Evolutionary conservation across 768 basidiomycete genomes (phyloP).

Genomic region (Tubosaeta sp.): DNA sequence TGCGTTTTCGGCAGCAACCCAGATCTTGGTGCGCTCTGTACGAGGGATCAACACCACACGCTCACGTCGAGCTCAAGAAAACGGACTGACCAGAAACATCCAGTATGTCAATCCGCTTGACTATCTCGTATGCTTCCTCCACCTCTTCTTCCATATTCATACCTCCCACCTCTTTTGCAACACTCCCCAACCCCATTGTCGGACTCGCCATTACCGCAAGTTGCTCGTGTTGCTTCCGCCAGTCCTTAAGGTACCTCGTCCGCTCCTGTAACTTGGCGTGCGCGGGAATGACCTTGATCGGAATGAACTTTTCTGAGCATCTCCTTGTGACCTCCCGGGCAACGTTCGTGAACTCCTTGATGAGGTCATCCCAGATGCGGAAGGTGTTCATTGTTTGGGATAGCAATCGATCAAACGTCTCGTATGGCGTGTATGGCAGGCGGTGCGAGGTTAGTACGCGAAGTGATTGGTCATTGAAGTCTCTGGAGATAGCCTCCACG

Average conservation of each 20-base stretch:
- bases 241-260: constrained; percentile 79
- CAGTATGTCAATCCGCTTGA: constrained; percentile 93
- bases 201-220: constrained; percentile 96
- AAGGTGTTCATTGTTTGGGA: constrained; percentile 73
- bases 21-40: constrained; percentile 93
- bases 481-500: constrained; percentile 95
- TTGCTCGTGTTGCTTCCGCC: constrained; percentile 97
- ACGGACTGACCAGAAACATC: constrained; percentile 80
- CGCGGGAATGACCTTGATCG: constrained; percentile 89
- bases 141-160: constrained; percentile 99
- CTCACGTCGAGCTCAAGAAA: background rate
- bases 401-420: constrained; percentile 87
- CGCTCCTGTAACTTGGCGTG: constrained; percentile 91
- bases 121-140: constrained; percentile 91
- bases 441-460: constrained; percentile 89
- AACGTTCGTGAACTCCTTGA: constrained; percentile 91
- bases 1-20: constrained; percentile 95
- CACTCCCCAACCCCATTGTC: constrained; percentile 74
- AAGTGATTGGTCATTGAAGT: constrained; percentile 93
- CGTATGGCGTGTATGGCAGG: constrained; percentile 90
- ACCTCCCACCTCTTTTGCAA: constrained; percentile 75
- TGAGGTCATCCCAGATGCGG: constrained; percentile 81
- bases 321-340: constrained; percentile 90
- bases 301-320: constrained; percentile 89
- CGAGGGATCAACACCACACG: background rate